These are phyloP conservation scores for Tuber umbilicatum DNA, from an alignment of 495 filamentous ascomycete genomes.

Conservation along the genomic window DNA sequence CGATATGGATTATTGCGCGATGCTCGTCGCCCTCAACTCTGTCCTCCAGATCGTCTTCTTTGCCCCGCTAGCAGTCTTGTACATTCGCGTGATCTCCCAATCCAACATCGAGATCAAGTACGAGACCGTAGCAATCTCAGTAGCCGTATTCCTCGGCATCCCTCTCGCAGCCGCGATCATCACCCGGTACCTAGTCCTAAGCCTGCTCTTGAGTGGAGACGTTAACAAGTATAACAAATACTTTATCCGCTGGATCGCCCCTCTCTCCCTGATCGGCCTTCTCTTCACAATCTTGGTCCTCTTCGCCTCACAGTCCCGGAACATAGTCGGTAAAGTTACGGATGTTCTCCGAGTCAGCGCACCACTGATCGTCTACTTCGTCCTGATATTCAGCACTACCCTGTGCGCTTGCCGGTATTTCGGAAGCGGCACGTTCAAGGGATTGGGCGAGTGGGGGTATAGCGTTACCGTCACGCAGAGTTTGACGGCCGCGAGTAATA, in stretches of 20 bases:
- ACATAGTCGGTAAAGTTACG: constrained; percentile 78
- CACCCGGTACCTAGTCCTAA: constrained; percentile 53
- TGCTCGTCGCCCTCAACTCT: constrained; percentile 83
- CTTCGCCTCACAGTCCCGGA: constrained; percentile 71
- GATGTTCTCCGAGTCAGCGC: constrained; percentile 72
- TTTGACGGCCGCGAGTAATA: constrained; percentile 92
- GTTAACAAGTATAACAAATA: constrained; percentile 58
- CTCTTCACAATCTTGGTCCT: constrained; percentile 81
- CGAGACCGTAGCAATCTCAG: constrained; percentile 64
- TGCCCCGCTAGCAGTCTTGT: constrained; percentile 72
- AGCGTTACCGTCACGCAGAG: constrained; percentile 68
- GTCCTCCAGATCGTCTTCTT: constrained; percentile 81
- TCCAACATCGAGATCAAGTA: constrained; percentile 55
- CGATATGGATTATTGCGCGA: constrained; percentile 78
- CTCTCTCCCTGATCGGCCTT: constrained; percentile 75
- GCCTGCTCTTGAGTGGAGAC: constrained; percentile 50
- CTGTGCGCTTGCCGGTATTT: constrained; percentile 45
- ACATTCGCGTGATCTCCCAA: constrained; percentile 62
- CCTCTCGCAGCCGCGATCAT: constrained; percentile 72
- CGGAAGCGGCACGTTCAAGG: constrained; percentile 25
- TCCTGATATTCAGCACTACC: constrained; percentile 64
- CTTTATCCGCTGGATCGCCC: constrained; percentile 63
- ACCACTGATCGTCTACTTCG: constrained; percentile 74
- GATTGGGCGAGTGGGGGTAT: constrained; percentile 56
- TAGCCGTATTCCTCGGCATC: constrained; percentile 80